Conservation (phyloP, 2,329 filamentous ascomycete species). For the Trichoderma citrinoviride region DNA sequence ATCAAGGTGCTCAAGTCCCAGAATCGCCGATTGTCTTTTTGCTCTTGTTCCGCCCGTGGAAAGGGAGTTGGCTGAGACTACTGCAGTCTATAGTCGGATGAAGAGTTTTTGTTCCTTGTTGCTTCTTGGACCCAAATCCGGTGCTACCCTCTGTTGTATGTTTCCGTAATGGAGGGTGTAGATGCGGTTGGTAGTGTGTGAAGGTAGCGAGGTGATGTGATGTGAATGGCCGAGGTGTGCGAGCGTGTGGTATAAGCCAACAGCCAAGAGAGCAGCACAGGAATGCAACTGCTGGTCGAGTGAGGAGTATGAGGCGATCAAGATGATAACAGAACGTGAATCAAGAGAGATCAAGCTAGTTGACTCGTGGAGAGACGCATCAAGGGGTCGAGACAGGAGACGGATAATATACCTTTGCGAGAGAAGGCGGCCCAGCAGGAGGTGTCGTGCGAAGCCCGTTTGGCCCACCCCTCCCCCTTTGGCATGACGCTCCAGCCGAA, state of each 20-base stretch:
- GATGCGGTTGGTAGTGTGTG: neutral
- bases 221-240: slow-evolving; percentile 3
- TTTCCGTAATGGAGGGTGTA: slow-evolving; percentile 12
- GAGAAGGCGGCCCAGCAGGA: neutral
- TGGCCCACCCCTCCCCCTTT: neutral
- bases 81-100: neutral
- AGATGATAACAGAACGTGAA: neutral
- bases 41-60: neutral
- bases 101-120: neutral
- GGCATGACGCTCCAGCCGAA: too few species aligned
- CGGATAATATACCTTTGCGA: neutral
- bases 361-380: neutral
- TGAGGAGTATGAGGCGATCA: neutral
- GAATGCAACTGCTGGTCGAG: neutral
- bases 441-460: neutral
- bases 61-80: neutral
- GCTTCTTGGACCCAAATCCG: neutral
- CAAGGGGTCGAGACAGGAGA: neutral
- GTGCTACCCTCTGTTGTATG: neutral
- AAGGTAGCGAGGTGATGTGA: neutral
- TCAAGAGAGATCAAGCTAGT: neutral
- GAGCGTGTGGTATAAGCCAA: slow-evolving; percentile 11
- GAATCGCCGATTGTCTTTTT: neutral
- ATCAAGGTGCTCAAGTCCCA: neutral
- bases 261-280: slow-evolving; percentile 5